These are phyloP conservation scores for Hysterium pulicare DNA, from an alignment of 2,329 filamentous ascomycete species.

Conservation along the genomic window DNA sequence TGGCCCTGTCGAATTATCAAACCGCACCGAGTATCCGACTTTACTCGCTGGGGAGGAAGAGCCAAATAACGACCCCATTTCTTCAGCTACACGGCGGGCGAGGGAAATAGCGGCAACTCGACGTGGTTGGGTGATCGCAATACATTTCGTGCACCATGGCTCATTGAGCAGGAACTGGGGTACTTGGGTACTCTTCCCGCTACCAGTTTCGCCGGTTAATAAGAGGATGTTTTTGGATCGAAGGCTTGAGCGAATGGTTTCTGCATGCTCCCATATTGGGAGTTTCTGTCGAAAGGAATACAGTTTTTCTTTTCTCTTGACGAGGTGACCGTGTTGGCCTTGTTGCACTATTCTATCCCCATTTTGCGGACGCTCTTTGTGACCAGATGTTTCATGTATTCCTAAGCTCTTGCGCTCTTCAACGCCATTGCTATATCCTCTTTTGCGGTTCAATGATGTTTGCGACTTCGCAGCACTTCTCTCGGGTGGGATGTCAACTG, in stretches of 20 bases:
- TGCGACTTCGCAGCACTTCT: neutral
- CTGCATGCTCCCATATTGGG: slow-evolving; percentile 74
- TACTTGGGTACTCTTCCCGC: slow-evolving; percentile 94
- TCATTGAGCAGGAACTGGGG: slow-evolving; percentile 83
- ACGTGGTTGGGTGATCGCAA: slow-evolving; percentile 91
- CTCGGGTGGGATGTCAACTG: neutral
- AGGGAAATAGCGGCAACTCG: slow-evolving; percentile 91
- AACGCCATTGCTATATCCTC: neutral
- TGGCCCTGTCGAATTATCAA: slow-evolving; percentile 80
- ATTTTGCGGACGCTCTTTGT: neutral
- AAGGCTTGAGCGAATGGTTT: slow-evolving; percentile 65
- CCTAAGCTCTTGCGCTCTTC: neutral
- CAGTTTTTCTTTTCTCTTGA: slow-evolving; percentile 47
- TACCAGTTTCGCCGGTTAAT: slow-evolving; percentile 89
- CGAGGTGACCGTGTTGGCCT: slow-evolving; percentile 16
- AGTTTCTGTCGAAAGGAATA: slow-evolving; percentile 60
- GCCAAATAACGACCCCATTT: slow-evolving; percentile 67
- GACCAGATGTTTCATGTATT: neutral
- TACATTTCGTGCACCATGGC: slow-evolving; percentile 72
- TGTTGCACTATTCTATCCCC: neutral
- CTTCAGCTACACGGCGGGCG: slow-evolving; percentile 80
- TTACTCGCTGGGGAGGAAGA: slow-evolving; percentile 55
- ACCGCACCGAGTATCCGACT: slow-evolving; percentile 93
- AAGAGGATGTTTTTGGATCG: slow-evolving; percentile 70
- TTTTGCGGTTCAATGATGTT: slow-evolving; percentile 1